Evolutionary conservation across 2,329 filamentous ascomycete genomes (phyloP), one percentile per base, ranked within the genome.

Genomic region (Penicillium hordei): DNA sequence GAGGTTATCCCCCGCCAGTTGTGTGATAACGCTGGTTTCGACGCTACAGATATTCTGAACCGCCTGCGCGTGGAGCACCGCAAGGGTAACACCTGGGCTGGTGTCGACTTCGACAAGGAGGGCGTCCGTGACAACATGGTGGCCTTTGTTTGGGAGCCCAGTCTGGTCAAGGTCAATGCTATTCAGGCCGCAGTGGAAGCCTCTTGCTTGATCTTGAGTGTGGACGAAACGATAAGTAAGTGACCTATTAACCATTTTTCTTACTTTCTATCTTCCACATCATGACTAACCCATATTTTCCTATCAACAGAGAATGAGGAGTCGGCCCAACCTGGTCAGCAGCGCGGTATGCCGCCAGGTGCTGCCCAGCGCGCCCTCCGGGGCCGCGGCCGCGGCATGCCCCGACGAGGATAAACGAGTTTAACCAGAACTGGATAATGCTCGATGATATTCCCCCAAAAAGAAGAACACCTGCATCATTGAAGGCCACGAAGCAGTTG

Each of bases 21-120:
- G 60, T 99, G 94, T 81, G 94, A 99, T 81, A 99, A 99, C 72
- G 94, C 94, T 55, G 94, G 94, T 63, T 97, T 99, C 74, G 94
- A 99, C 73, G 93, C 94, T 27, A 99, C 94, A 51, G 94, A 99
- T 72, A 97, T 99, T 66, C 86, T 99, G 63, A 99, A 97, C 83
- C 88, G 91, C 72, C 83, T 99, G 65, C 90, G 94, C 55, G 94
- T 97, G 59, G 93, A 97, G 83, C 94, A 99, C 81, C 87, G 91
- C 74, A 94, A 93, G 80, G 92, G 92, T 66, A 90, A 90, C 72
- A 87, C 86, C 52, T 99, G 94, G 94, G 92, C 93, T 5, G 94
- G 94, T 73, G 93, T 99, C 29, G 94, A 99, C 79, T 97, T 99
- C 73, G 82, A 87, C 65, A 86, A 92, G 70, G 94, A 99, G 79